A percentile compares a stretch with the other conserved stretches of the same genome.
These are phyloP conservation scores for Boletus bicolor DNA, from an alignment of 768 basidiomycete species.

Conservation along the genomic window DNA sequence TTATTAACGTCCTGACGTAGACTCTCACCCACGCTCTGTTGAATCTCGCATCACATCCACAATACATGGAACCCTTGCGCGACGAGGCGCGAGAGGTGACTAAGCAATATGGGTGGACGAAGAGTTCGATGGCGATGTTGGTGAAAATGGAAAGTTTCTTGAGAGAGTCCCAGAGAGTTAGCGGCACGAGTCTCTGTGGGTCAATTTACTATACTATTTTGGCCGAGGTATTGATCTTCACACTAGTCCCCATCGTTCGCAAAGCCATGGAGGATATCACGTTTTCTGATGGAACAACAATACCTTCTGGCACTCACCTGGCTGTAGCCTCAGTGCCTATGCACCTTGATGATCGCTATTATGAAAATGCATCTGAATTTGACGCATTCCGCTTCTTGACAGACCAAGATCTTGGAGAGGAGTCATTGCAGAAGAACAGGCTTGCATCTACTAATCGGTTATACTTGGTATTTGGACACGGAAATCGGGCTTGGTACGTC, in stretches of 20 bases:
- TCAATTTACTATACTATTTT: neutral
- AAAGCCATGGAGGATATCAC: conserved; percentile 33
- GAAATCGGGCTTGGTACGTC: conserved; percentile 35
- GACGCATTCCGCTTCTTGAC: conserved; percentile 41
- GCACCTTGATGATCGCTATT: conserved; percentile 41
- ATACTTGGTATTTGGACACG: conserved; percentile 36
- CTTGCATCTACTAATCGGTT: conserved; percentile 30
- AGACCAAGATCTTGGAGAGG: conserved; percentile 24
- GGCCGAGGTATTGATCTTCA: conserved; percentile 3
- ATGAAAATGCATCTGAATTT: conserved; percentile 41
- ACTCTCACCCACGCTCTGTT: conserved; percentile 37
- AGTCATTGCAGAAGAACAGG: conserved; percentile 25
- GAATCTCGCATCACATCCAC: conserved; percentile 38
- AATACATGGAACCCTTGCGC: conserved; percentile 39
- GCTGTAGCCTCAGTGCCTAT: conserved; percentile 30
- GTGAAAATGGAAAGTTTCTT: conserved; percentile 44
- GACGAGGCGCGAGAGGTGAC: conserved; percentile 37
- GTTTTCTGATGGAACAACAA: conserved; percentile 34
- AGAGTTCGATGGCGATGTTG: conserved; percentile 32
- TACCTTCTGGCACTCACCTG: conserved; percentile 40
- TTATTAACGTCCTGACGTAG: conserved; percentile 20
- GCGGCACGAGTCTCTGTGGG: conserved; percentile 34
- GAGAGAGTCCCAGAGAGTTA: conserved; percentile 38
- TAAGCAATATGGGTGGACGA: conserved; percentile 32
- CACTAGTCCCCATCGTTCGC: conserved; percentile 30